Evolutionary conservation across 169 alveolate species (phyloP), one percentile per base, ranked within the genome.

Genomic region (Cryptosporidium sp.): DNA sequence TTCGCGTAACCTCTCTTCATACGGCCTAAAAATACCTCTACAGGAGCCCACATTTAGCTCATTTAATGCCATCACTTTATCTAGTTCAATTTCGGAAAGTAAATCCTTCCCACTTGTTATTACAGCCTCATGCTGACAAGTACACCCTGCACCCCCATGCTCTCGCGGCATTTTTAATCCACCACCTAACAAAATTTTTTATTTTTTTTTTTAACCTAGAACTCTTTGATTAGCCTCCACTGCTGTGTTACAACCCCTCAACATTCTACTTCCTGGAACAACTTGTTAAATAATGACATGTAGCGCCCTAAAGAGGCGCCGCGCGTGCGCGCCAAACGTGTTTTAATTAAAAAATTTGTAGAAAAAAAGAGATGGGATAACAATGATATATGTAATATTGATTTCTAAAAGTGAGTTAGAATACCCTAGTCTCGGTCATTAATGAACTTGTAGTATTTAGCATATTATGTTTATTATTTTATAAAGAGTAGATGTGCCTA

Each of bases 111-210:
- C 96, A 0, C 94, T 94, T 12, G 37, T 65, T 48, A 93, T 62
- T 26, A 86, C 96, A 50, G 85, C 91, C 71, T 93, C 93, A 3
- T 84, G 91, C 91, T 74, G 86, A 52, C 96, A 94, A 80, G 93
- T 93, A 67, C 96, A 94, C 26, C 94, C 94, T 51, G 84, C 91
- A 9, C 51, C 71, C 61, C 94, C 94, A 58, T 94, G 96, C 35
- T 68, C 85, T 16, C 95, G 93, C 10, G 96, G 92, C 96, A 94
- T 94, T 50, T 70, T 71, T 3, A 48, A 26, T 21, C 21, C 37
- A 10, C 37, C 10, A 23, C 10, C 14, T 10, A 23, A n/a, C 9
- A 9, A 55, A 52, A 26, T 23, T 26, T 16, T 10, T 55, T 55
- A 9, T 0, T 55, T 26, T 55, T n/a, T 26, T n/a, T 21, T 29